Base-by-base conservation (phyloP, 768 basidiomycete species). In the Xerocomellus chrysenteron region DNA sequence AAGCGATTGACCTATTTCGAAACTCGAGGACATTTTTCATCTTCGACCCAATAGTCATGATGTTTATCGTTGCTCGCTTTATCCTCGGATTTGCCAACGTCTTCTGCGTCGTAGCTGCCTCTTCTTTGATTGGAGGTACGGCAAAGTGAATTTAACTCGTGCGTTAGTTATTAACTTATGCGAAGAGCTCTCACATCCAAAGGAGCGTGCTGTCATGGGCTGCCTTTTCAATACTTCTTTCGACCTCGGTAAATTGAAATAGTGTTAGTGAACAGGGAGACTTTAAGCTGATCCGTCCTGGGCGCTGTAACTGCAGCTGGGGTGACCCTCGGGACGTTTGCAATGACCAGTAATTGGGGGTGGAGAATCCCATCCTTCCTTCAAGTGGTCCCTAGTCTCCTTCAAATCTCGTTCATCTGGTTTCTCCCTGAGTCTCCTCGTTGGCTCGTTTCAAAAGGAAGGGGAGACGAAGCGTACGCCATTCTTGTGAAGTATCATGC, bases 281-380 rank as follows among this genome's bases (percentile, higher is more conserved):
- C 2, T 3, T 30, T n/a, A 4, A 35, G 5, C 19, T 50, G 17
- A 67, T 26, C 10, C 11, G 2, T 21, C 5, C 8, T n/a, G 67
- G 65, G 65, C 16, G 33, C 62, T 30, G 9, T 67, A 10, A 26
- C 35, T 26, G 83, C 84, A 5, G 82, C 83, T 10, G 81, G 78
- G 5, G 52, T 58, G 19, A 89, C 85, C 0, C 80, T 87, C 35
- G 82, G 82, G 10, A 88, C 88, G 0, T 88, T 87, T 73, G 58
- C 72, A 10, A 83, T 87, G 76, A 46, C 62, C 0, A 79, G 61
- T 47, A 78, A 82, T 61, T 85, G 84, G 84, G 83, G 81, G 12
- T 87, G 86, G 86, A 77, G 86, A n/a, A 84, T 87, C 24, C 86
- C 85, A 0, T 67, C 62, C 1, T 81, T 84, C n/a, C 75, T 86